These are phyloP conservation scores for Hypoxylon sp. DNA, from an alignment of 2,329 filamentous ascomycete species.

Conservation along the genomic window DNA sequence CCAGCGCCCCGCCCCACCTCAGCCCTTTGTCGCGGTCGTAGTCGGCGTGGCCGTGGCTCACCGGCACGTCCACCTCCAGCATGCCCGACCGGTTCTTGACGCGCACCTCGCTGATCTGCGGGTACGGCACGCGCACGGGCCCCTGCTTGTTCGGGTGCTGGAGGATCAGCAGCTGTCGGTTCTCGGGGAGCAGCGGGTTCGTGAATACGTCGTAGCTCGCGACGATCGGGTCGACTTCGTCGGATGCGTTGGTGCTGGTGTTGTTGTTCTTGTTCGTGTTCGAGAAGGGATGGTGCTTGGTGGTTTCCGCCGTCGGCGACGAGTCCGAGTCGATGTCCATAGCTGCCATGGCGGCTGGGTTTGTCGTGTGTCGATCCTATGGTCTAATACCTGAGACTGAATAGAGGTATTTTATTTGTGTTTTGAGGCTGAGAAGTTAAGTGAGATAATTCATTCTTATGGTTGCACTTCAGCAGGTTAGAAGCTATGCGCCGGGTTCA, in stretches of 20 bases:
- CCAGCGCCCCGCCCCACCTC: constrained; percentile 83
- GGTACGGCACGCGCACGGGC: constrained; percentile 64
- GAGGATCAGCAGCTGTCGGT: constrained; percentile 80
- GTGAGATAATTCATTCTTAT: neutral
- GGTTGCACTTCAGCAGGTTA: neutral
- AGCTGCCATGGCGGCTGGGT: constrained; percentile 8
- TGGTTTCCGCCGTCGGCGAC: constrained; percentile 17
- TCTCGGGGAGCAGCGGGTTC: constrained; percentile 74
- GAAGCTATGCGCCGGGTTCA: neutral
- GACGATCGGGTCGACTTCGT: constrained; percentile 74
- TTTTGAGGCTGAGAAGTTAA: neutral
- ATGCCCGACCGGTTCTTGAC: constrained; percentile 86
- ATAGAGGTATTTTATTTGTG: neutral
- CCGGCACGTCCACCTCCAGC: constrained; percentile 90
- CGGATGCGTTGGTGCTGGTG: constrained; percentile 32
- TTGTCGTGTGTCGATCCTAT: neutral
- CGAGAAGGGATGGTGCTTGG: neutral
- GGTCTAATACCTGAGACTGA: neutral
- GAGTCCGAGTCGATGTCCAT: constrained; percentile 35
- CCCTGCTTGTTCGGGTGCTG: constrained; percentile 86
- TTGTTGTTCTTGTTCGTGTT: neutral
- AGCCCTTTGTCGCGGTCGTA: constrained; percentile 89
- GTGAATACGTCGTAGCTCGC: constrained; percentile 87
- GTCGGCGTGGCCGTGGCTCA: constrained; percentile 73
- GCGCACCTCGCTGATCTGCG: constrained; percentile 78